Percentiles rank a stretch among this genome's conserved stretches.
phyloP scores from a whole-genome alignment of 345 rosid genomes.

The Aethionema arabicum region DNA sequence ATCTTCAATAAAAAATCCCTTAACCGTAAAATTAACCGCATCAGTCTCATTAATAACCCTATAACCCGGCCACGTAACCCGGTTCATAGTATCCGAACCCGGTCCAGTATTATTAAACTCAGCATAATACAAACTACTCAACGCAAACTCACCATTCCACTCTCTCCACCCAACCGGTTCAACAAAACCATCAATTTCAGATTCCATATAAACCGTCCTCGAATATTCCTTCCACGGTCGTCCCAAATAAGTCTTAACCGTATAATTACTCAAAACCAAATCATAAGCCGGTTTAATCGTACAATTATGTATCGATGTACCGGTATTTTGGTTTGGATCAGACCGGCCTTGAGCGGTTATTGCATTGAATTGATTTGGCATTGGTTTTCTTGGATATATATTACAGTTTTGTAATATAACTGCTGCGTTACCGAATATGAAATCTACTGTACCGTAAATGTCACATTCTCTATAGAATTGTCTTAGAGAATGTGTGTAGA shows the following conservation, averaged over 20 bases:
- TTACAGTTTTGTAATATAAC: slow-evolving; percentile 77
- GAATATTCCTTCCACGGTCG: slow-evolving; percentile 97
- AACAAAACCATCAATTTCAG: slow-evolving; percentile 48
- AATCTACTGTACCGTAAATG: slow-evolving; percentile 87
- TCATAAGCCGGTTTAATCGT: slow-evolving; percentile 60
- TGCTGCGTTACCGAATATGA: slow-evolving; percentile 90
- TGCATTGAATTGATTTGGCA: slow-evolving; percentile 80
- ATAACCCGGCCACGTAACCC: slow-evolving; percentile 80
- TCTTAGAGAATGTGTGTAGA: slow-evolving; percentile 78
- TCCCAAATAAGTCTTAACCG: slow-evolving; percentile 63
- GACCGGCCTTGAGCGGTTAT: slow-evolving; percentile 91
- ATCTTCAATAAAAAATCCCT: slow-evolving; percentile 57
- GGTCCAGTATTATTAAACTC: slow-evolving; percentile 75
- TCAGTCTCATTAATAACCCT: slow-evolving; percentile 57
- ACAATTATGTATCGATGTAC: slow-evolving; percentile 72
- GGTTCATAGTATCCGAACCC: slow-evolving; percentile 53
- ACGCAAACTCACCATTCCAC: slow-evolving; percentile 67
- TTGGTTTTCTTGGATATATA: slow-evolving; percentile 69
- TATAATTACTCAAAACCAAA: slow-evolving; percentile 45
- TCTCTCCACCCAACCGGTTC: slow-evolving; percentile 72
- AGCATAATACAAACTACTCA: slow-evolving; percentile 67
- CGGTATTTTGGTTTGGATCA: slow-evolving; percentile 85
- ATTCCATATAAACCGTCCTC: slow-evolving; percentile 61
- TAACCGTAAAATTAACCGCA: slow-evolving; percentile 67
- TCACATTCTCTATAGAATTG: slow-evolving; percentile 92